Evolutionary conservation across 768 basidiomycete species (phyloP).

Genomic region (Hortiboletus campestris): DNA sequence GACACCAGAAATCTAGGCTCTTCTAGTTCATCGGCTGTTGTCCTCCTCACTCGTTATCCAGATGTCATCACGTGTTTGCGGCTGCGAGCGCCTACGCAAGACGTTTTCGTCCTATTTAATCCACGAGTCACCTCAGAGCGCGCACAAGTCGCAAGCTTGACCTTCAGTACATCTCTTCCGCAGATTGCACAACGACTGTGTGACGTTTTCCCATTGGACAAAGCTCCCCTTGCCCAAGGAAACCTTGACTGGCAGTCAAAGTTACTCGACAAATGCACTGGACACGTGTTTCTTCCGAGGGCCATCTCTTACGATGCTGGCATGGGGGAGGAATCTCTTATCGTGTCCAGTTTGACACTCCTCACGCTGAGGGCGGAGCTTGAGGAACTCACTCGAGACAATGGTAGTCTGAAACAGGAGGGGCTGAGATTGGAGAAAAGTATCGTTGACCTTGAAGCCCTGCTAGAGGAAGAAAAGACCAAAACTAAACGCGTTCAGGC

Average conservation of each 20-base stretch:
- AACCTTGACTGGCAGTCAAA: constrained; percentile 53
- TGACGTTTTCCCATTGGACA: constrained; percentile 44
- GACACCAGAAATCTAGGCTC: constrained; percentile 24
- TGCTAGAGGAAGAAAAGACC: constrained; percentile 11
- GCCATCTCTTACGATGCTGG: constrained; percentile 12
- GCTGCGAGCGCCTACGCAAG: constrained; percentile 18
- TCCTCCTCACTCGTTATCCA: constrained; percentile 57
- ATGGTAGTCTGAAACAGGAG: constrained; percentile 19
- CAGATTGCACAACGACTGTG: constrained; percentile 41
- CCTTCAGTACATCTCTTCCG: constrained; percentile 45
- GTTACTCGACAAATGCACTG: constrained; percentile 52
- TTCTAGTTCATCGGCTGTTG: constrained; percentile 28
- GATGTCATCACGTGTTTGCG: constrained; percentile 54
- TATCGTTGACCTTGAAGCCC: constrained; percentile 9
- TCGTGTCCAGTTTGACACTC: constrained; percentile 50
- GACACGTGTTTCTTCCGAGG: constrained; percentile 49
- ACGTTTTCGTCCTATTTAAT: constrained; percentile 59
- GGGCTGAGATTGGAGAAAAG: constrained; percentile 30
- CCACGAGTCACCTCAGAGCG: constrained; percentile 52
- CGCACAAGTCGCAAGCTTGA: constrained; percentile 52
- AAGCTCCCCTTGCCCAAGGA: constrained; percentile 34
- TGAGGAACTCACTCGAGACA: constrained; percentile 35
- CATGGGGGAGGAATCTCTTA: constrained; percentile 32
- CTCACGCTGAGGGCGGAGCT: constrained; percentile 42
- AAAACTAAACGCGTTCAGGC: neutral